Evolutionary conservation across 2,329 filamentous ascomycete genomes (phyloP).

Genomic region (Aspergillus fumigatiaffinis): DNA sequence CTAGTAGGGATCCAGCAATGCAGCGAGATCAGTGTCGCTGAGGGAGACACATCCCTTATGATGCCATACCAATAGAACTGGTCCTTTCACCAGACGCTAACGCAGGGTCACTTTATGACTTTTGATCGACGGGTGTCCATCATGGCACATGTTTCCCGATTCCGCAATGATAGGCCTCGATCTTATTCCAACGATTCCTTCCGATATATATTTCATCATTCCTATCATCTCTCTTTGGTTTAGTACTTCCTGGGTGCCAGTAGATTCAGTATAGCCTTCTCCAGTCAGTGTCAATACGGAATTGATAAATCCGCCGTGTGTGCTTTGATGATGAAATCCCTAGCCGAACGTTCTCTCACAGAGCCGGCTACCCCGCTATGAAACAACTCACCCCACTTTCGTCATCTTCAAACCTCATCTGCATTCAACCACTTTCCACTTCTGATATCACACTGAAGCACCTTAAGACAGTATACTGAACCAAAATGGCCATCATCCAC

Average conservation of each 20-base stretch:
- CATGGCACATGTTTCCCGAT: neutral
- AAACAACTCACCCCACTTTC: neutral
- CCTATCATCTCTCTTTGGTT: neutral
- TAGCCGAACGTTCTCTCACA: neutral
- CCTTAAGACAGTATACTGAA: neutral
- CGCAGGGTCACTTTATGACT: too few species aligned
- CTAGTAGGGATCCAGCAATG: too few species aligned
- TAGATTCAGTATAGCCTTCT: neutral
- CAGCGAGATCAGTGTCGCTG: too few species aligned
- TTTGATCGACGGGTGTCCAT: neutral
- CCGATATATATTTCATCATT: neutral
- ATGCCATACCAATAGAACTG: too few species aligned
- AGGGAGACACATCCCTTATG: too few species aligned
- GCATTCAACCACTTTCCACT: neutral
- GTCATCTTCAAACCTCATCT: neutral
- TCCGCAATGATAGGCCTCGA: neutral
- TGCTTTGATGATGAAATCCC: neutral
- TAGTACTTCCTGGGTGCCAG: neutral
- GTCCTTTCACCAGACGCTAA: too few species aligned
- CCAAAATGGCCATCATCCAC: constrained; percentile 61
- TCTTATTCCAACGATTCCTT: neutral
- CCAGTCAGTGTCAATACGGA: neutral
- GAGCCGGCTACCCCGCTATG: neutral
- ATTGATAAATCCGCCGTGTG: too few species aligned
- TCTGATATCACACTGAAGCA: neutral